Base-by-base conservation (phyloP, 176 grass and related monocot genomes). In the Oropetium thomaeum region DNA sequence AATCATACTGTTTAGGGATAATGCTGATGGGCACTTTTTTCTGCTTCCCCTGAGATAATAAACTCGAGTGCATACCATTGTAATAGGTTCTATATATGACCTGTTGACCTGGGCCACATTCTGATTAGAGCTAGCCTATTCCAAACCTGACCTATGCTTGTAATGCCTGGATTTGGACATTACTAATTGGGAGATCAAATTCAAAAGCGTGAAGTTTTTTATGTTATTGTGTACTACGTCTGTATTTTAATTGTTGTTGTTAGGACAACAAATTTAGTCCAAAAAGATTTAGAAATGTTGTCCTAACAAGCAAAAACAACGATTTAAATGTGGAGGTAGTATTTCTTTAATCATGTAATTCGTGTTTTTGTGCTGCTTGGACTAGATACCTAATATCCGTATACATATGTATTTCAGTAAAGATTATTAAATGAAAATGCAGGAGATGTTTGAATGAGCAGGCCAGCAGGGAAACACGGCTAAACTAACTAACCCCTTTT, bases 341-440 rank as follows among this genome's bases (percentile, higher is more conserved):
- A 49, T 71, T 71, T 39, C 25, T 38, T n/a, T 62, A 62, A 13
- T 30, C 60, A 11, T 20, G n/a, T 20, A 4, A 58, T 44, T 14
- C 15, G 11, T 44, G 22, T 25, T 44, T 79, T 68, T 58, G 35
- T 58, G n/a, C 35, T 58, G 51, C 38, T 58, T 47, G 39, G 47
- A 63, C 14, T 75, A 58, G 48, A 82, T 67, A 38, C 52, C 47
- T 66, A n/a, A 71, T 13, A 34, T 62, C 25, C 22, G 34, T 59
- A 33, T 30, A 60, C 23, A 32, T 8, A 29, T 62, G 29, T 60
- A 37, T 71, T 38, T 30, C 12, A 16, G 71, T 26, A 49, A 62
- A 61, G 32, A 5, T 12, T 48, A 62, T 47, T 45, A 47, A 27
- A 9, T 48, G 0, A 4, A 62, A 59, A 62, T 45, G 48, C 51